phyloP scores from a whole-genome alignment of 129 eudicot species.

The Artemisia annua region DNA sequence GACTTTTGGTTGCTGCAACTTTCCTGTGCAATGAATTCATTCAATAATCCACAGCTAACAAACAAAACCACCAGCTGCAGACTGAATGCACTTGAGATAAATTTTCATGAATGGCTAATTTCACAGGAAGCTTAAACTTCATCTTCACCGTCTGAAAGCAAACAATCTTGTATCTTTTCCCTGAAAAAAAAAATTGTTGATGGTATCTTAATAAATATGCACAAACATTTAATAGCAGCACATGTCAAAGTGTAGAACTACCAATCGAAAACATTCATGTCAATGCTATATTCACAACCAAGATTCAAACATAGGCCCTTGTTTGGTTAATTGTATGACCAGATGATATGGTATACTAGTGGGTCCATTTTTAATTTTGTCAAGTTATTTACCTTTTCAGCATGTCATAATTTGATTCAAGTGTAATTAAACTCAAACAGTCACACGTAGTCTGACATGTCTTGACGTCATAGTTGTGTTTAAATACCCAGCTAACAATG shows the following conservation, averaged over 20 bases:
- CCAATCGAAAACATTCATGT: background rate
- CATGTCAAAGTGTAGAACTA: background rate
- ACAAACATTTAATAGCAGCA: conserved; percentile 6
- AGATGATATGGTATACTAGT: background rate
- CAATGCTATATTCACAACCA: background rate
- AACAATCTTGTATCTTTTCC: conserved; percentile 83
- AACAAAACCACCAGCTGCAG: no score
- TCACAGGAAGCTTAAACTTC: conserved; percentile 41
- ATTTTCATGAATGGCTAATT: background rate
- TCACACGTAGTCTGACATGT: no score
- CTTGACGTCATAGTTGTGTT: no score
- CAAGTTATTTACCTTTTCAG: background rate
- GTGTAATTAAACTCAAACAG: no score
- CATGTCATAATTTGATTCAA: background rate
- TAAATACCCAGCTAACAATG: no score
- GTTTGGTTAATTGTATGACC: background rate
- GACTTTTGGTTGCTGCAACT: no score
- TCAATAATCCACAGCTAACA: no score
- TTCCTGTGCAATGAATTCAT: no score
- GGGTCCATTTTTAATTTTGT: no score
- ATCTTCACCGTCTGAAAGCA: conserved; percentile 73
- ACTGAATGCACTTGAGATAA: background rate
- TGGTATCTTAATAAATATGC: conserved; percentile 4
- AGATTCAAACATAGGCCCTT: background rate
- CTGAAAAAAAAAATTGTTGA: conserved; percentile 37